Evolutionary conservation across 495 filamentous ascomycete species (phyloP).

Genomic region (Aspergillus haitiensis): DNA sequence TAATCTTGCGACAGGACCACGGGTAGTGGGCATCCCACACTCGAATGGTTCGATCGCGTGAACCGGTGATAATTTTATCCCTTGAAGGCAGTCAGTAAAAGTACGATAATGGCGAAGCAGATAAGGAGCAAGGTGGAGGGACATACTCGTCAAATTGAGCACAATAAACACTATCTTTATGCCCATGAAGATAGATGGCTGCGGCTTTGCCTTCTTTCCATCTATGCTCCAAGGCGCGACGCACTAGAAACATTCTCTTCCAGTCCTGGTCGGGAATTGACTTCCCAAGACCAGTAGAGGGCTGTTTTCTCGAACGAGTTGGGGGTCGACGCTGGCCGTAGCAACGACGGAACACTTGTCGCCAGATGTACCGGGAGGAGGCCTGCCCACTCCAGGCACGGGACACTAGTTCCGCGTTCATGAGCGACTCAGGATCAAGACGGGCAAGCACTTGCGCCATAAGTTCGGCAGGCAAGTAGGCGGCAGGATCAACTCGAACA

Average conservation of each 20-base stretch:
- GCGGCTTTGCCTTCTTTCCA: constrained; percentile 78
- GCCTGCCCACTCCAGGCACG: constrained; percentile 61
- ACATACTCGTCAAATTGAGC: constrained; percentile 94
- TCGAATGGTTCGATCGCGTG: constrained; percentile 89
- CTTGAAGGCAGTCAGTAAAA: constrained; percentile 39
- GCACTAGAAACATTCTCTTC: constrained; percentile 80
- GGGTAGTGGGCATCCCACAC: constrained; percentile 89
- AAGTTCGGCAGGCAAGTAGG: constrained; percentile 68
- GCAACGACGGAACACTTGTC: constrained; percentile 68
- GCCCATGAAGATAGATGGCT: constrained; percentile 86
- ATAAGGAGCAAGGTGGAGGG: background rate
- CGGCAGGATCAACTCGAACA: constrained; percentile 62
- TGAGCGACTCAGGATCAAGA: constrained; percentile 67
- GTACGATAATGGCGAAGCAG: background rate
- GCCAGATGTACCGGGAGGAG: constrained; percentile 71
- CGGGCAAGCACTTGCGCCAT: constrained; percentile 68
- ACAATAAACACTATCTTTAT: constrained; percentile 94
- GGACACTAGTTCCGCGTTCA: constrained; percentile 61
- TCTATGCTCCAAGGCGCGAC: constrained; percentile 68
- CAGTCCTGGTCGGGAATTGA: constrained; percentile 63
- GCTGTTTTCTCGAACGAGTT: constrained; percentile 45
- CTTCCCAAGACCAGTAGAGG: constrained; percentile 52
- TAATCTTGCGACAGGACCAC: constrained; percentile 76
- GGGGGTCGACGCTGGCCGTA: constrained; percentile 49
- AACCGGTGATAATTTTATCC: constrained; percentile 93